Conservation (phyloP, 805 yeast species). For the Yarrowia sp. region DNA sequence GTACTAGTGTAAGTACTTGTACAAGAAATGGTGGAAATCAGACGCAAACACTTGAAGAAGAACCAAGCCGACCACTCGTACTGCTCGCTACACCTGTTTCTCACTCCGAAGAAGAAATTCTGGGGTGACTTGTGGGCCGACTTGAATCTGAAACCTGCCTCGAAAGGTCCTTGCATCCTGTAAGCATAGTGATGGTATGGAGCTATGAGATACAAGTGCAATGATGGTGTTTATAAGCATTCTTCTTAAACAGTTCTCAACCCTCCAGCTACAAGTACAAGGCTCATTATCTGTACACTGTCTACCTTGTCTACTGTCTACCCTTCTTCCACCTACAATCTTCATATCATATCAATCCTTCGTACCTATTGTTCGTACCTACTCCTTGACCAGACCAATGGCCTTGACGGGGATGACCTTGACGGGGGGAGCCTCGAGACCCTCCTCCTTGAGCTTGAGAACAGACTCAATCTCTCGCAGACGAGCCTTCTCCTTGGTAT, state of each 20-base stretch:
- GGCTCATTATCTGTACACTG: too few relatives aligned
- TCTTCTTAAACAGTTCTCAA: too few relatives aligned
- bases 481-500: conserved; percentile 53
- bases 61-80: too few relatives aligned
- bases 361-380: conserved; percentile 3
- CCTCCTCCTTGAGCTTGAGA: conserved; percentile 43
- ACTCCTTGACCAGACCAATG: conserved; percentile 44
- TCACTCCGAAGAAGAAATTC: conserved; percentile 7
- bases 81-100: too few relatives aligned
- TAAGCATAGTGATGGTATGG: background rate
- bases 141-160: conserved; percentile 6
- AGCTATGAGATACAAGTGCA: too few relatives aligned
- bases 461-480: conserved; percentile 47
- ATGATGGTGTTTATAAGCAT: too few relatives aligned
- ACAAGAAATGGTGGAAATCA: too few relatives aligned
- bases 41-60: too few relatives aligned
- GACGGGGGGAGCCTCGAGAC: conserved; percentile 44
- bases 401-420: conserved; percentile 45
- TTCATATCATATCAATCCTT: background rate
- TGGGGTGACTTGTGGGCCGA: conserved; percentile 12
- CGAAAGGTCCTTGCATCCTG: background rate
- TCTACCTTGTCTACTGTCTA: background rate
- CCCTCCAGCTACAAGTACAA: too few relatives aligned
- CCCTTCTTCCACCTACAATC: background rate
- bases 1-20: too few relatives aligned